These are phyloP conservation scores for Cymodocea nodosa DNA, from an alignment of 116 monocot species.

Conservation along the genomic window DNA sequence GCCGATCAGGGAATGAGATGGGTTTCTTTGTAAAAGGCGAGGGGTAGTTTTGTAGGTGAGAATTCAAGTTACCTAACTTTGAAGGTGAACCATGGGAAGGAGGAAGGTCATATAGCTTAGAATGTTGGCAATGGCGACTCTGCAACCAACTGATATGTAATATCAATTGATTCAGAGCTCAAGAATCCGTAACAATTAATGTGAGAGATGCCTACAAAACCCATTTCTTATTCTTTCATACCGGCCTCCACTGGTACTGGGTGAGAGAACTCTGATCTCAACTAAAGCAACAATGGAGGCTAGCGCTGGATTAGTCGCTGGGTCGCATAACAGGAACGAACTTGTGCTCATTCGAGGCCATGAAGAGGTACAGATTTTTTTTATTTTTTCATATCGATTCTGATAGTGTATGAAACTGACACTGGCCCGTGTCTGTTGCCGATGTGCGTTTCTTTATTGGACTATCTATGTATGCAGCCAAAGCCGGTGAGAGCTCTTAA, in stretches of 20 bases:
- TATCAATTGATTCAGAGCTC: not conserved
- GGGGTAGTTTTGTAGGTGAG: constrained; percentile 1
- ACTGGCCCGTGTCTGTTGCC: not conserved
- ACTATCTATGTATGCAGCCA: constrained; percentile 28
- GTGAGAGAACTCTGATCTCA: not conserved
- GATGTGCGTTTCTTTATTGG: not conserved
- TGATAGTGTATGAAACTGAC: not conserved
- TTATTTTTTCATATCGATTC: not conserved
- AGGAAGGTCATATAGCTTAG: constrained; percentile 32
- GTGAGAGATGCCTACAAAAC: constrained; percentile 16
- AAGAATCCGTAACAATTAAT: not conserved
- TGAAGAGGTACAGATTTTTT: constrained; percentile 53
- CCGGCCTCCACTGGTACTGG: not conserved
- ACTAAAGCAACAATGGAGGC: constrained; percentile 57
- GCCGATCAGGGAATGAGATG: not conserved
- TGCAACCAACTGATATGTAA: constrained; percentile 29
- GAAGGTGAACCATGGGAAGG: constrained; percentile 3
- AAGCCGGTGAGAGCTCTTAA: constrained; percentile 48
- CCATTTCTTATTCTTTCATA: not conserved
- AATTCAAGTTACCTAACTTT: constrained; percentile 8
- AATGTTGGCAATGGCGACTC: constrained; percentile 73
- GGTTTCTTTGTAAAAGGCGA: not conserved
- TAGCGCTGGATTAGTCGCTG: constrained; percentile 82
- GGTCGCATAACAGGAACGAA: constrained; percentile 95
- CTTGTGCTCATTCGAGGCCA: constrained; percentile 89